phyloP scores from a whole-genome alignment of 345 rosid species.

The Eucalyptus rudis region DNA sequence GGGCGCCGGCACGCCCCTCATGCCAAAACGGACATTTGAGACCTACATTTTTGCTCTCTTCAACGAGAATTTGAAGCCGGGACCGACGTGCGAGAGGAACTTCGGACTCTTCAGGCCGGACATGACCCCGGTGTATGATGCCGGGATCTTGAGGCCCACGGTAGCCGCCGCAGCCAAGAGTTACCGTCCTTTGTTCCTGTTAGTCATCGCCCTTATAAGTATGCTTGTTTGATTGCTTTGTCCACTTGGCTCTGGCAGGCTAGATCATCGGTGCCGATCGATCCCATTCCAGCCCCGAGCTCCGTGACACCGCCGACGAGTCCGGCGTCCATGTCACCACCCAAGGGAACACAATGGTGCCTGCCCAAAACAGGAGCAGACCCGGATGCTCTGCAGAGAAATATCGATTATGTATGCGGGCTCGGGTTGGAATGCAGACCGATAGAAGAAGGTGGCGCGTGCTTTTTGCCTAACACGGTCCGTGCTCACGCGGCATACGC shows the following conservation, averaged over 20 bases:
- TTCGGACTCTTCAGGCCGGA: conserved; percentile 64
- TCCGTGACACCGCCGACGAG: not conserved
- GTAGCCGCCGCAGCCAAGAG: conserved; percentile 34
- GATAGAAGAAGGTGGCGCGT: conserved; percentile 28
- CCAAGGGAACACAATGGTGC: conserved; percentile 27
- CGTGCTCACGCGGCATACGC: conserved; percentile 60
- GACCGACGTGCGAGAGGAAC: conserved; percentile 59
- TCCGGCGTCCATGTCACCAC: conserved; percentile 2
- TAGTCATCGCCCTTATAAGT: not conserved
- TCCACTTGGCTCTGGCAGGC: conserved; percentile 21
- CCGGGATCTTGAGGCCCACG: conserved; percentile 62
- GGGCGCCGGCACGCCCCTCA: conserved; percentile 66
- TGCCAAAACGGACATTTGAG: conserved; percentile 81
- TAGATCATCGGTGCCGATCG: conserved; percentile 26
- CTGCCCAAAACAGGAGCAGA: conserved; percentile 37
- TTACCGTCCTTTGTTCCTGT: not conserved
- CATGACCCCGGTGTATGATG: conserved; percentile 56
- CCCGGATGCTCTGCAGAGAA: conserved; percentile 39
- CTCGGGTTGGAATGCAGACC: conserved; percentile 39
- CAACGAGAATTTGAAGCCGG: conserved; percentile 75
- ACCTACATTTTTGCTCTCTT: conserved; percentile 79
- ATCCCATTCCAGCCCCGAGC: conserved; percentile 7
- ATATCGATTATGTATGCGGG: conserved; percentile 65
- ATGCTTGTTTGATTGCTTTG: not conserved
- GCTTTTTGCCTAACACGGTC: conserved; percentile 53